Base-by-base conservation (phyloP, 1,139 yeast genomes). In the Hemisphaericaspora subhashii region DNA sequence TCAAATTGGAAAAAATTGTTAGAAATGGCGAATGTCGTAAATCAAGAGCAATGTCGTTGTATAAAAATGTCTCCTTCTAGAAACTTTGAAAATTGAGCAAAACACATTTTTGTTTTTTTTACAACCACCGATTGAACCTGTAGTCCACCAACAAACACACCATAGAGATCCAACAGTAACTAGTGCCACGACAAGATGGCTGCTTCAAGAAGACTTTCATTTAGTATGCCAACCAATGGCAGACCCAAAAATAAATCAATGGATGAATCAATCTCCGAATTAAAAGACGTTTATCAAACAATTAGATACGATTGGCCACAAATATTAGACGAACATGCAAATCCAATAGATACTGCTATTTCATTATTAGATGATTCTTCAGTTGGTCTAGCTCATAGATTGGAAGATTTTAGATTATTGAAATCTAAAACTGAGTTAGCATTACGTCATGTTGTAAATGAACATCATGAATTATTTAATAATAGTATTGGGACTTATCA, bases 381-480 rank as follows among this genome's bases (percentile, higher is more conserved):
- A 1, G 95, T 89, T 23, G 98, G 98, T 0, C 64, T 86, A 53
- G 95, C 95, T 1, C 83, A 83, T 53, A 77, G 83, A 46, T 71
- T 73, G 41, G 68, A 70, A 0, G 86, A 83, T 37, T 86, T 86
- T 48, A 60, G 69, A 34, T 70, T 68, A 39, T 54, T 83, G 39
- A 74, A 78, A 42, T 66, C 66, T 12, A 67, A 77, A 44, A 81
- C 90, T 11, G 79, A 80, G 22, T 58, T 60, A 22, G 77, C 82
- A 14, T 66, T 90, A 36, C 75, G 84, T 45, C 64, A 66, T 24
- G 89, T 90, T 4, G 97, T 89, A 17, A 83, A 82, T 50, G 86
- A 86, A 40, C 84, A 90, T 55, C 86, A 85, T 58, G 94, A 87
- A 57, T 81, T 87, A 2, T 90, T 90, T 64, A 89, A 87, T 57